Base-by-base conservation (phyloP, 805 yeast species). In the Kockiozyma suomiensis region DNA sequence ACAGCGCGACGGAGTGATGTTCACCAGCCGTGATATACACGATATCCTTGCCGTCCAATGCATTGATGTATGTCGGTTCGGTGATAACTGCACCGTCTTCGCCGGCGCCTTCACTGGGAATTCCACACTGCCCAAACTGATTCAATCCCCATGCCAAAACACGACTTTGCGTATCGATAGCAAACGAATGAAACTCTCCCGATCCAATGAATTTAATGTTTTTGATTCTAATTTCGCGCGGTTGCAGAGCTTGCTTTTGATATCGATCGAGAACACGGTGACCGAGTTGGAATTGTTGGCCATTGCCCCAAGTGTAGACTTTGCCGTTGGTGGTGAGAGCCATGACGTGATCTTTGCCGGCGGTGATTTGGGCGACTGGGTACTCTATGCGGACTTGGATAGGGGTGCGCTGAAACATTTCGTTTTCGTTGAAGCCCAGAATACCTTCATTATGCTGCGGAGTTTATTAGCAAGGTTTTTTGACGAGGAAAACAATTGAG, bases 221-320 rank as follows among this genome's bases (percentile, higher is more conserved):
- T 68, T 84, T 86, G 62, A 94, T 79, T 0, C 96, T 96, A 70
- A 92, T 85, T 61, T 87, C 87, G 68, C 91, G 84, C 49, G 96
- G 96, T 62, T 86, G 92, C 55, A 89, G 78, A 1, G 90, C 83
- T 61, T 84, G 81, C 69, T 81, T 81, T 74, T 88, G 81, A 67
- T 85, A 90, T 75, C 89, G 88, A 75, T 84, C 97, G 74, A 85
- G 71, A 55, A 92, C 84, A 69, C 85, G 86, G 70, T 97, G 83
- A 23, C 98, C 99, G 66, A 94, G 79, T 76, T 94, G 98, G 74
- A 80, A 85, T 70, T 90, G 96, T 69, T 92, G 96, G 26, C 97
- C 97, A 72, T 90, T 88, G 67, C 99, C 99, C 99, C 99, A 94
- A 0, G 98, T 92, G 70, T 82, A 90, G 1, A 92, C 97, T 55